Base-by-base conservation (phyloP, 1,139 yeast genomes). In the Blastobotrys petasosporus region DNA sequence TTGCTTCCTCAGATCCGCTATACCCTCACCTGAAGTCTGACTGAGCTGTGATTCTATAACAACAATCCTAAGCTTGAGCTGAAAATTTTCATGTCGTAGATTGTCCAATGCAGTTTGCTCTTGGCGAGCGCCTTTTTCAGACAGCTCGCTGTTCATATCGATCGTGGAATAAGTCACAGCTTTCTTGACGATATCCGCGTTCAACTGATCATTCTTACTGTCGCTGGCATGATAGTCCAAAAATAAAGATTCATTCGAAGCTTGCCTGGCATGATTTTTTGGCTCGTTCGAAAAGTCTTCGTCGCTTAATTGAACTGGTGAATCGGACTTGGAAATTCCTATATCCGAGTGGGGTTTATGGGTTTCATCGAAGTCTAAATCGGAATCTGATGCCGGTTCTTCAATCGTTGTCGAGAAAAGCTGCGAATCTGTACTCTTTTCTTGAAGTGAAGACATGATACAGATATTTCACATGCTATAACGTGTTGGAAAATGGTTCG, bases 51-150 rank as follows among this genome's bases (percentile, higher is more conserved):
- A 40, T 34, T 53, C 56, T 44, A 52, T 47, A n/a, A 52, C 42
- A 4, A 51, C 49, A 41, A 54, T 51, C 15, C 44, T 43, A 15
- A 54, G 43, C 43, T 54, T 52, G 12, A 54, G 50, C 25, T 49
- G 50, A 32, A 52, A 54, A 35, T 48, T 53, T 36, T 54, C 57
- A 16, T 51, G 48, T 13, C 44, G 37, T 13, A 53, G 42, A 2
- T 41, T 32, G 13, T 54, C 56, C 9, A 54, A 42, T 2, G 44
- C 47, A 5, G 41, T 37, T 17, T 38, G 33, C 34, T 53, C 56
- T 38, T 53, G 44, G 25, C 49, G 46, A 1, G 47, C 48, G 3
- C 54, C 54, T 9, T 43, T 45, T 11, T 32, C 42, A 9, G 43
- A 36, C 30, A 15, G n/a, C 32, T 25, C 16, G 2, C 11, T n/a